Conservation (phyloP, 2,329 filamentous ascomycete species). For the Aspergillus proliferans region DNA sequence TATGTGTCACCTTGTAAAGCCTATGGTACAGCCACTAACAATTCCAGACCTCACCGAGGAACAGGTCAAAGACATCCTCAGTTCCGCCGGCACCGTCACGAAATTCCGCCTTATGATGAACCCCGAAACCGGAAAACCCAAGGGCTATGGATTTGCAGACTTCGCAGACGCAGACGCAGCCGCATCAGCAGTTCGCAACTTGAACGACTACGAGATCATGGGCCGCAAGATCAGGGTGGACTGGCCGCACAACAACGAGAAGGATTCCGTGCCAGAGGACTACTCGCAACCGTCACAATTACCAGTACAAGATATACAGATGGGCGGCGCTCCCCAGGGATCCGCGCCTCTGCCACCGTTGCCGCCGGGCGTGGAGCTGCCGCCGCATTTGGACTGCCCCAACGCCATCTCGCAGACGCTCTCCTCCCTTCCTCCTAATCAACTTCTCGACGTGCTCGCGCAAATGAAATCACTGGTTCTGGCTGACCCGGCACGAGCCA, state of each 20-base stretch:
- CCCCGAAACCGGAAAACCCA: conserved; percentile 86
- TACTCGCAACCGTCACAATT: conserved; percentile 39
- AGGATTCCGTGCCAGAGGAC: conserved; percentile 54
- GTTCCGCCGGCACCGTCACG: conserved; percentile 79
- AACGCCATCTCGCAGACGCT: conserved; percentile 92
- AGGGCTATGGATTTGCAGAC: conserved; percentile 94
- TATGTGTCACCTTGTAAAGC: conserved; percentile 51
- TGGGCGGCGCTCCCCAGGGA: conserved; percentile 34
- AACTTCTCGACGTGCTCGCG: conserved; percentile 85
- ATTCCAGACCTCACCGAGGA: conserved; percentile 84
- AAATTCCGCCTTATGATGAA: conserved; percentile 94
- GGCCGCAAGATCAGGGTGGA: conserved; percentile 90
- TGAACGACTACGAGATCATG: conserved; percentile 94
- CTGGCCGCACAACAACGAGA: conserved; percentile 87
- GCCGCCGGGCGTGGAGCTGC: conserved; percentile 76
- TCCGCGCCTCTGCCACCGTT: conserved; percentile 65
- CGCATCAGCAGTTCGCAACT: conserved; percentile 86
- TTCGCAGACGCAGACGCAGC: conserved; percentile 90
- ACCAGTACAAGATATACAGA: conserved; percentile 31
- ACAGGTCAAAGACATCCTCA: conserved; percentile 90
- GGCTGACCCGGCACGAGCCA: conserved; percentile 73
- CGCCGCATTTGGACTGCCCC: conserved; percentile 72
- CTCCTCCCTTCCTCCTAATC: conserved; percentile 74
- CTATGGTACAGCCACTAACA: conserved; percentile 11
- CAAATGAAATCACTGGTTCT: conserved; percentile 92